Conservation (phyloP, 768 basidiomycete species). For the Paxillus rubicundulus region DNA sequence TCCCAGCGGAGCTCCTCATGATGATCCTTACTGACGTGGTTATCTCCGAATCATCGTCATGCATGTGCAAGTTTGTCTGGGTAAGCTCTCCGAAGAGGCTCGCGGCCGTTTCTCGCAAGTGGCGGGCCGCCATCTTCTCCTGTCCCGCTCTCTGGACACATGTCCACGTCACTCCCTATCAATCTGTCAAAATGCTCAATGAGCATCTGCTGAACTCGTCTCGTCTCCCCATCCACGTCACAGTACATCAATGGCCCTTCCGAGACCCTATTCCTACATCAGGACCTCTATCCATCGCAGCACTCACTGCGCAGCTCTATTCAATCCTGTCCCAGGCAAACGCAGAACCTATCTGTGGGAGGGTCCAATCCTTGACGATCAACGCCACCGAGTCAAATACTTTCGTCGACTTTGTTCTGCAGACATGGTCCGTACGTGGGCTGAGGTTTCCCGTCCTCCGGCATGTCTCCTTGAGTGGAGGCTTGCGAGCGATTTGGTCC, state of each 20-base stretch:
- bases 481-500: conserved; percentile 18
- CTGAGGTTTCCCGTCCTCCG: conserved; percentile 13
- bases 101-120: conserved; percentile 14
- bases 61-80: neutral
- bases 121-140: conserved; percentile 13
- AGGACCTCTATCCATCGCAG: conserved; percentile 11
- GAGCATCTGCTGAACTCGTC: conserved; percentile 18
- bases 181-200: conserved; percentile 6
- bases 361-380: conserved; percentile 16
- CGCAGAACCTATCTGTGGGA: conserved; percentile 2
- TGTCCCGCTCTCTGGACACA: conserved; percentile 21
- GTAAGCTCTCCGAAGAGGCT: conserved; percentile 12
- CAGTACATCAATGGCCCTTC: conserved; percentile 20
- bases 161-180: conserved; percentile 15
- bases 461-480: conserved; percentile 10
- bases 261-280: conserved; percentile 4
- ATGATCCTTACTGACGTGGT: conserved; percentile 20
- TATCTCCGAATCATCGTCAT: conserved; percentile 7
- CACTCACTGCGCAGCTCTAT: conserved; percentile 16
- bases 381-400: conserved; percentile 14
- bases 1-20: conserved; percentile 21
- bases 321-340: conserved; percentile 10
- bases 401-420: conserved; percentile 19
- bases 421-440: conserved; percentile 14
- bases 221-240: conserved; percentile 11